phyloP scores from a whole-genome alignment of 176 grass and related monocot genomes.

The Secale cereale region DNA sequence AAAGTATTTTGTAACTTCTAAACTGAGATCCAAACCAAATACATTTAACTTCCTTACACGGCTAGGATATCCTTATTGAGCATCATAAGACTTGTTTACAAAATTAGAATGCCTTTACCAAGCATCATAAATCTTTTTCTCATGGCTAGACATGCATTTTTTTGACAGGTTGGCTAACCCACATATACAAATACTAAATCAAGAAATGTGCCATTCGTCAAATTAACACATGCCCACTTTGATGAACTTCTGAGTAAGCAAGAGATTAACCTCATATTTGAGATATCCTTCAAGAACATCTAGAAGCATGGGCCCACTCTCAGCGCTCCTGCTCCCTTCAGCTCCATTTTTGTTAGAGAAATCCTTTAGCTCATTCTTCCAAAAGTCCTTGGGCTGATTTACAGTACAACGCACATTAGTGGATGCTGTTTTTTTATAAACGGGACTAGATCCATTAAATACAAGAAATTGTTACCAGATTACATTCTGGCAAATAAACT shows the following conservation, averaged over 20 bases:
- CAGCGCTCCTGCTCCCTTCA: conserved; percentile 63
- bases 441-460: background rate
- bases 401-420: conserved; percentile 8
- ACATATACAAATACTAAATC: background rate
- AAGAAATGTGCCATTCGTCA: background rate
- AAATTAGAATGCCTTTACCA: background rate
- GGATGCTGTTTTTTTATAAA: background rate
- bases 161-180: background rate
- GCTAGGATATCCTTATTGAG: background rate
- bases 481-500: conserved; percentile 94
- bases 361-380: conserved; percentile 84
- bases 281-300: conserved; percentile 95
- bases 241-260: conserved; percentile 1
- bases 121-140: background rate
- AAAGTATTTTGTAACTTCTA: background rate
- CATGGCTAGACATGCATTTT: background rate
- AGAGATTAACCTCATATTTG: conserved; percentile 90
- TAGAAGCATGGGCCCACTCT: conserved; percentile 84
- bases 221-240: background rate
- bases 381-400: conserved; percentile 80
- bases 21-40: background rate
- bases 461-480: conserved; percentile 65
- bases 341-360: conserved; percentile 66
- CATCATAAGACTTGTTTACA: background rate
- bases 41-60: background rate